phyloP scores from a whole-genome alignment of 495 filamentous ascomycete genomes.

The Friedmanniomyces endolithicus region DNA sequence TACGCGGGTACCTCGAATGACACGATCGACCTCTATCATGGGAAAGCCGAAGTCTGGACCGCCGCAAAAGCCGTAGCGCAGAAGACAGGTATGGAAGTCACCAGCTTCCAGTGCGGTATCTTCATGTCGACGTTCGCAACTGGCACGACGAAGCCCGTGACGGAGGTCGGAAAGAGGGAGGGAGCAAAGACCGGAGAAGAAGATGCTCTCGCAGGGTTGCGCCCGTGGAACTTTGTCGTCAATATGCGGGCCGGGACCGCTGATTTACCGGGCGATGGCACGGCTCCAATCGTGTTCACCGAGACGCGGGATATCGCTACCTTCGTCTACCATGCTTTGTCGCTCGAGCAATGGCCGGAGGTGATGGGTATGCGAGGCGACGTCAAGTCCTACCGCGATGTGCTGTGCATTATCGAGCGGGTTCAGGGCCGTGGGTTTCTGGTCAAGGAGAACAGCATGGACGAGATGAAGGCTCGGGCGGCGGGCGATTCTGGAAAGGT shows the following conservation, averaged over 20 bases:
- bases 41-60: conserved; percentile 18
- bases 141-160: conserved; percentile 15
- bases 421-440: conserved; percentile 18
- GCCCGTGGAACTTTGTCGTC: conserved; percentile 20
- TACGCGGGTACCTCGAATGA: conserved; percentile 12
- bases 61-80: not conserved
- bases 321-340: conserved; percentile 17
- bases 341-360: conserved; percentile 15
- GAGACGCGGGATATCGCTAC: conserved; percentile 19
- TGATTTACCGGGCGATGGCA: conserved; percentile 17
- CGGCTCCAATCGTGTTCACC: conserved; percentile 6
- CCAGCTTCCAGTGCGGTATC: conserved; percentile 15
- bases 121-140: conserved; percentile 18
- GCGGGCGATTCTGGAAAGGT: conserved; percentile 9
- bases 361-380: conserved; percentile 18
- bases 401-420: conserved; percentile 17
- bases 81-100: conserved; percentile 16
- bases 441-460: conserved; percentile 6
- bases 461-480: conserved; percentile 7
- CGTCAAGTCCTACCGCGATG: conserved; percentile 11
- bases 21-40: conserved; percentile 11
- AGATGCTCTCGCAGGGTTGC: conserved; percentile 19
- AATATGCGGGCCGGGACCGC: conserved; percentile 20
- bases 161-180: conserved; percentile 6
- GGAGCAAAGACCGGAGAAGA: conserved; percentile 12